phyloP scores from a whole-genome alignment of 331 rosid species.

The Cydonia oblonga region DNA sequence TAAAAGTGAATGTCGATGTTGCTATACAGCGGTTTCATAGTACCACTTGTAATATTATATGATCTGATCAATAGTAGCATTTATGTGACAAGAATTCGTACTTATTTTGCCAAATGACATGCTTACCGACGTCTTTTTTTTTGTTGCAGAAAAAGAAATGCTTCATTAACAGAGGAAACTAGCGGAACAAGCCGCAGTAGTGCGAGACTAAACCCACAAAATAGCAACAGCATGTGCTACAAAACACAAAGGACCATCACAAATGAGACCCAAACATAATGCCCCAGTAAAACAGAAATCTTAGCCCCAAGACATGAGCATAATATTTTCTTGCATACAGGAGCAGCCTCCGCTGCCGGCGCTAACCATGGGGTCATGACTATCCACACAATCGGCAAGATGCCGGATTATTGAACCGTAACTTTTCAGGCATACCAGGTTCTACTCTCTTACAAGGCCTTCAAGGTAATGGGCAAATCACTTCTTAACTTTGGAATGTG shows the following conservation, averaged over 20 bases:
- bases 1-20: no score
- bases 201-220: neutral
- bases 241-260: no score
- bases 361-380: neutral
- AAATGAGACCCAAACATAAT: no score
- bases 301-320: no score
- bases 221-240: neutral
- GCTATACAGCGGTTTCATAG: no score
- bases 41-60: no score
- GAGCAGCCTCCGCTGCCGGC: neutral
- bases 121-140: neutral
- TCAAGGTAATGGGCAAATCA: constrained; percentile 64
- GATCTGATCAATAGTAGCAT: no score
- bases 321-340: neutral
- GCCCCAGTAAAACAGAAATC: no score
- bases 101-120: neutral
- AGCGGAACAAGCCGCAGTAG: neutral
- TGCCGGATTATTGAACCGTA: neutral
- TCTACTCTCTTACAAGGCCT: constrained; percentile 19
- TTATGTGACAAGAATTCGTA: neutral
- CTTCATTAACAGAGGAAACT: neutral
- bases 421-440: neutral
- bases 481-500: constrained; percentile 57
- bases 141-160: no score
- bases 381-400: neutral